Percentiles rank a stretch among this genome's conserved stretches.
phyloP scores from a whole-genome alignment of 306 rosid genomes.

The Ormosia semicastrata region DNA sequence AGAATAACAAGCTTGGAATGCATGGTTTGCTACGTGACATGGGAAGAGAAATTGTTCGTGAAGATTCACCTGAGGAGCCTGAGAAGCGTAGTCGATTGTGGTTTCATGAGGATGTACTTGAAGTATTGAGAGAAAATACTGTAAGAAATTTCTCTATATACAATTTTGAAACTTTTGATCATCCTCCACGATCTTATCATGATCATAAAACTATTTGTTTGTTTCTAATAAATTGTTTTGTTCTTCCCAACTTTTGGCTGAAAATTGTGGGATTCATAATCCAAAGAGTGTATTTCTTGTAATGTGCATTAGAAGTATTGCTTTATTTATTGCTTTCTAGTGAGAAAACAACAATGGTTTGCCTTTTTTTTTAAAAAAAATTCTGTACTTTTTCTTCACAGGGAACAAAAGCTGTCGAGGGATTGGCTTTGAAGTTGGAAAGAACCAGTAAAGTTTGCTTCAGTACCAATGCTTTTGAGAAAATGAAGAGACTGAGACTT shows the following conservation, averaged over 20 bases:
- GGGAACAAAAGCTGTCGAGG: constrained; percentile 32
- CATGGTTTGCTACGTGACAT: constrained; percentile 24
- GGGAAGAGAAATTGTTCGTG: constrained; percentile 28
- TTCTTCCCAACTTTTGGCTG: too few relatives aligned
- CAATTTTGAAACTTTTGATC: background rate
- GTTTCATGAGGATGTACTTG: background rate
- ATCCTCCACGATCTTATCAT: background rate
- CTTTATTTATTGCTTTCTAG: background rate
- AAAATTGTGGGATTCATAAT: too few relatives aligned
- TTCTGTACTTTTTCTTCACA: background rate
- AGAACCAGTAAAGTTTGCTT: background rate
- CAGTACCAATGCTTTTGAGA: constrained; percentile 1
- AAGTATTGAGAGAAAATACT: background rate
- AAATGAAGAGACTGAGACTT: constrained; percentile 34
- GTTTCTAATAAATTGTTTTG: background rate
- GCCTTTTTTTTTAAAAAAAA: background rate
- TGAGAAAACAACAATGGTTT: background rate
- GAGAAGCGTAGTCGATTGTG: constrained; percentile 20
- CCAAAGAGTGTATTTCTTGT: background rate
- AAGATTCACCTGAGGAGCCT: background rate
- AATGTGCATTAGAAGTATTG: background rate
- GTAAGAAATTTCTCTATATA: background rate
- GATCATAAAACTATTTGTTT: background rate
- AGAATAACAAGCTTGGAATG: background rate
- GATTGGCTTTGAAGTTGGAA: constrained; percentile 24